A percentile compares a stretch with the other conserved stretches of the same genome.
phyloP scores from a whole-genome alignment of 345 rosid genomes.

The Adansonia digitata region DNA sequence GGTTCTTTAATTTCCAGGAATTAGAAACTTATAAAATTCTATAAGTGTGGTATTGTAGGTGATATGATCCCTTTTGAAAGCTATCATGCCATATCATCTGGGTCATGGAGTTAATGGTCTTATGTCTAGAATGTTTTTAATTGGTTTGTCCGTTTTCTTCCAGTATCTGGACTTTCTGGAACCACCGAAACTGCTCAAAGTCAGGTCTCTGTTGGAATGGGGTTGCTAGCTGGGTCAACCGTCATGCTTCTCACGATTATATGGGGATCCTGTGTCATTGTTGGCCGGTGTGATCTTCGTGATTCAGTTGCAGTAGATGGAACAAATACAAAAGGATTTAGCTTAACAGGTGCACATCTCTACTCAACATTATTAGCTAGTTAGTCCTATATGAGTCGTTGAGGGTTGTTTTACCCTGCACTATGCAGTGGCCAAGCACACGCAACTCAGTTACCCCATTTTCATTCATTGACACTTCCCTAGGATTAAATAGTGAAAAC shows the following conservation, averaged over 20 bases:
- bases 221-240: slow-evolving; percentile 83
- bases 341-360: slow-evolving; percentile 42
- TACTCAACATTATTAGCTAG: not conserved
- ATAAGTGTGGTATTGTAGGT: too few species aligned
- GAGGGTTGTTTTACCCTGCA: not conserved
- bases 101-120: not conserved
- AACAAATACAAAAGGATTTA: slow-evolving; percentile 41
- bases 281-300: slow-evolving; percentile 70
- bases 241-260: slow-evolving; percentile 82
- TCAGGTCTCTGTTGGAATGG: slow-evolving; percentile 96
- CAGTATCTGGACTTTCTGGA: slow-evolving; percentile 93
- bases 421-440: not conserved
- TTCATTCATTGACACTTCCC: not conserved
- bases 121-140: not conserved
- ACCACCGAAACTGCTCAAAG: slow-evolving; percentile 63
- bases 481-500: not conserved
- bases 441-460: not conserved
- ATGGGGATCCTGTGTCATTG: slow-evolving; percentile 82
- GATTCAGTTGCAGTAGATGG: slow-evolving; percentile 49
- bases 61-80: not conserved
- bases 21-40: too few species aligned
- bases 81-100: not conserved
- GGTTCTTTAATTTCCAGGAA: not conserved
- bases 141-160: not conserved
- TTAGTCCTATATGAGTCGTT: not conserved